These are phyloP conservation scores for Coniochaeta sp. DNA, from an alignment of 2,329 filamentous ascomycete genomes.

Conservation along the genomic window DNA sequence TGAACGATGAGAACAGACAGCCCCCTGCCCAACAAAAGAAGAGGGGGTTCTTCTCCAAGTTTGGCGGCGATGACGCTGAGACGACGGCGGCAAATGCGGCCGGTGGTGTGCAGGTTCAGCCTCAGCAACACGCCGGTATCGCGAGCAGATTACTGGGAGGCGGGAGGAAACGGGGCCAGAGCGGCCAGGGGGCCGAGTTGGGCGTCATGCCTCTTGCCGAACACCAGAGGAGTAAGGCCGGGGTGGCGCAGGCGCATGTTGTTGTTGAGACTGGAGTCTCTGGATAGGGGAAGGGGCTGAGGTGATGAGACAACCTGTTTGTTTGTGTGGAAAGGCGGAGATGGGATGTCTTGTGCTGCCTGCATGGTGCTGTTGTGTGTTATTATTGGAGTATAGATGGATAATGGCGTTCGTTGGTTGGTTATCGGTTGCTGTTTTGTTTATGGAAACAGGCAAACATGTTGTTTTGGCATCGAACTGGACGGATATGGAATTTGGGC, in stretches of 20 bases:
- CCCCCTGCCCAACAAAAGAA: constrained; percentile 56
- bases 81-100: constrained; percentile 9
- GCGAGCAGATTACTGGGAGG: constrained; percentile 46
- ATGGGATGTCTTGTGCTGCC: too few species aligned
- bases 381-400: too few species aligned
- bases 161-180: constrained; percentile 65
- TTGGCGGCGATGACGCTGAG: constrained; percentile 52
- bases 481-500: too few species aligned
- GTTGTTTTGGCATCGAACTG: not conserved
- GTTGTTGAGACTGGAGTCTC: constrained; percentile 1
- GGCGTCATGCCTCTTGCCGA: constrained; percentile 44
- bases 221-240: not conserved
- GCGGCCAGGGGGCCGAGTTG: constrained; percentile 65
- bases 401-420: too few species aligned
- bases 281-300: not conserved
- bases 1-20: constrained; percentile 60
- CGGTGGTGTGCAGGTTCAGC: constrained; percentile 17
- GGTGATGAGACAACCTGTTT: too few species aligned
- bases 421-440: too few species aligned
- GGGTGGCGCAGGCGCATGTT: constrained; percentile 16
- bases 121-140: constrained; percentile 22
- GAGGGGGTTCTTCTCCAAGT: constrained; percentile 72
- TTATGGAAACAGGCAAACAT: too few species aligned
- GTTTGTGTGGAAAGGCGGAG: too few species aligned
- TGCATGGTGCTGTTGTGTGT: too few species aligned